Base-by-base conservation (phyloP, 345 rosid genomes). In the Bruguiera parviflora region DNA sequence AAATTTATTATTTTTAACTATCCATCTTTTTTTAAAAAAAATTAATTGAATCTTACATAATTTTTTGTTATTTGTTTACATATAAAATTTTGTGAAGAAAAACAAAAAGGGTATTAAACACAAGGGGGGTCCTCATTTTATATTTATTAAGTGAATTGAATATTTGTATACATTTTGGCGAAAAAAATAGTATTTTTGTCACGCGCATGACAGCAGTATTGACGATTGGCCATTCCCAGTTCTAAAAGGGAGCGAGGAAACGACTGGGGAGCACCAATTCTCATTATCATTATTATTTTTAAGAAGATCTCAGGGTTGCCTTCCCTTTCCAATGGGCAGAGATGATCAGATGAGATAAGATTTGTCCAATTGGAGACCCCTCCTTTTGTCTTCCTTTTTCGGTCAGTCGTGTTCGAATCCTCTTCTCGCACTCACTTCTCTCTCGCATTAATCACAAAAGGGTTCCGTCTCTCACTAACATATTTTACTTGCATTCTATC, bases 191-290 rank as follows among this genome's bases (percentile, higher is more conserved):
- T 78, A 25, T 65, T 73, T 57, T 3, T 52, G 60, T 73, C 85
- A 77, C 84, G 81, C 82, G 88, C 84, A 77, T 68, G 79, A 69
- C 74, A 84, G 77, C 69, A 77, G 80, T 76, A 71, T 81, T 84
- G 78, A 70, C 58, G 85, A 74, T 65, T 71, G 79, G 81, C 83
- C 81, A 72, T 71, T 78, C 83, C 86, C 61, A 25, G 73, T 76
- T 69, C 71, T 2, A 58, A 32, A 51, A 51, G 55, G 49, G 19
- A 13, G 18, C 18, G 24, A 56, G 59, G 59, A 24, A 56, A 24
- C 13, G 59, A 27, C 11, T 56, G 25, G 59, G 59, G 59, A 56
- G 59, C 62, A 64, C 8, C 18, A 58, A 27, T 27, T 27, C 28
- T 31, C 4, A 0, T 31, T 3, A 4, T 31, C 0, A 3, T 31